These are phyloP conservation scores for Halenospora varia DNA, from an alignment of 495 filamentous ascomycete genomes.

Conservation along the genomic window DNA sequence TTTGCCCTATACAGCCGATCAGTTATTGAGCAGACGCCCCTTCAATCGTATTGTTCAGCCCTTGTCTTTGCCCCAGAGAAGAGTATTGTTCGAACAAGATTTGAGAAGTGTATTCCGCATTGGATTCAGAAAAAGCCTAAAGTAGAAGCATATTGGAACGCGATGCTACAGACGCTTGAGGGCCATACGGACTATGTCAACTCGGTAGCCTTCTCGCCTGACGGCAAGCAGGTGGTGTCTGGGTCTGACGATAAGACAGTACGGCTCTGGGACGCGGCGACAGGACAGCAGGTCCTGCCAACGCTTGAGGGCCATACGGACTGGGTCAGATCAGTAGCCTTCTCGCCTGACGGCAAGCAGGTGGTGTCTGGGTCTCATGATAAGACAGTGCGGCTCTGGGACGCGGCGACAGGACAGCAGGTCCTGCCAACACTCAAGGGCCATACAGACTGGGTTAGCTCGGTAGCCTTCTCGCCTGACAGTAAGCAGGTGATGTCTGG, in stretches of 20 bases:
- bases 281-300: conserved; percentile 5
- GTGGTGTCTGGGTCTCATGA: conserved; percentile 17
- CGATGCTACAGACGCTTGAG: conserved; percentile 24
- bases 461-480: conserved; percentile 32
- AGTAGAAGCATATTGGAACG: background rate
- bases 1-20: conserved; percentile 8
- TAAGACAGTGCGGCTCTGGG: conserved; percentile 21
- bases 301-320: conserved; percentile 16
- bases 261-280: conserved; percentile 30
- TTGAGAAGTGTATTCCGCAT: conserved; percentile 1
- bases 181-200: conserved; percentile 16
- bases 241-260: conserved; percentile 23
- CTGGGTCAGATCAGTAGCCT: conserved; percentile 10
- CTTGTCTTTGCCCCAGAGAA: background rate
- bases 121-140: background rate
- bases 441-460: conserved; percentile 20
- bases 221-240: conserved; percentile 27
- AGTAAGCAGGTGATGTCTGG: too few species aligned
- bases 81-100: background rate
- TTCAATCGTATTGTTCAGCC: background rate
- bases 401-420: conserved; percentile 16
- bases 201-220: conserved; percentile 30
- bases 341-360: conserved; percentile 13
- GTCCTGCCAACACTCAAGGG: conserved; percentile 29
- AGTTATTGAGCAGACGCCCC: conserved; percentile 17